These are phyloP conservation scores for Candida coleopterorum DNA, from an alignment of 805 yeast species.

Conservation along the genomic window DNA sequence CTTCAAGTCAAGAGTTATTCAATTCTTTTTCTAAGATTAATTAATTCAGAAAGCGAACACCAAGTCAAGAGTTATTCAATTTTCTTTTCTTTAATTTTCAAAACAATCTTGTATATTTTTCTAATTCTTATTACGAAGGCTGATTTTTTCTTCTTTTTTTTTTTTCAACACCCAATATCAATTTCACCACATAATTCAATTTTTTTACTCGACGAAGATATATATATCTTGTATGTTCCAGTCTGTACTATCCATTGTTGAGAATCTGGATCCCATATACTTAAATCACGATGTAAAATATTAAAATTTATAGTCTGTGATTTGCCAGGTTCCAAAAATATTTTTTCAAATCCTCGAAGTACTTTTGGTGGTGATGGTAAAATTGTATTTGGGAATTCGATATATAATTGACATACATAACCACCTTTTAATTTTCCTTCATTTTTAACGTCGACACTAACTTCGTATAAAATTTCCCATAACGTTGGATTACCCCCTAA, in stretches of 20 bases:
- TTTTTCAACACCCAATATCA: conserved; percentile 26
- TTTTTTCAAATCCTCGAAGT: conserved; percentile 56
- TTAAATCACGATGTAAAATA: conserved; percentile 48
- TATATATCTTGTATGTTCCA: conserved; percentile 49
- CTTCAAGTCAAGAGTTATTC: too few species aligned
- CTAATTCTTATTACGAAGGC: too few species aligned
- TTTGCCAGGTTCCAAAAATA: conserved; percentile 40
- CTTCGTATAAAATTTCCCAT: conserved; percentile 49
- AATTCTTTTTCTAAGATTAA: too few species aligned
- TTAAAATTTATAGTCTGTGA: conserved; percentile 36
- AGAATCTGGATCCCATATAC: conserved; percentile 50
- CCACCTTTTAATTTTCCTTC: conserved; percentile 44
- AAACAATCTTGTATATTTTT: too few species aligned
- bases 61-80: too few species aligned
- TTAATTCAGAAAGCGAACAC: too few species aligned
- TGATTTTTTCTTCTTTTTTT: too few species aligned
- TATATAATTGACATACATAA: conserved; percentile 49
- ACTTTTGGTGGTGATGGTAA: conserved; percentile 49
- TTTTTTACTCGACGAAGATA: conserved; percentile 46
- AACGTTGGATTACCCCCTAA: conserved; percentile 58
- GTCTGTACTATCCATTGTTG: conserved; percentile 58
- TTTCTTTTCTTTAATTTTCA: too few species aligned
- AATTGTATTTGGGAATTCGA: conserved; percentile 46
- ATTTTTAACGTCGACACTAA: conserved; percentile 43
- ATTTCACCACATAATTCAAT: conserved; percentile 44